phyloP scores from a whole-genome alignment of 495 filamentous ascomycete genomes.

The Penicillium malachiteum region DNA sequence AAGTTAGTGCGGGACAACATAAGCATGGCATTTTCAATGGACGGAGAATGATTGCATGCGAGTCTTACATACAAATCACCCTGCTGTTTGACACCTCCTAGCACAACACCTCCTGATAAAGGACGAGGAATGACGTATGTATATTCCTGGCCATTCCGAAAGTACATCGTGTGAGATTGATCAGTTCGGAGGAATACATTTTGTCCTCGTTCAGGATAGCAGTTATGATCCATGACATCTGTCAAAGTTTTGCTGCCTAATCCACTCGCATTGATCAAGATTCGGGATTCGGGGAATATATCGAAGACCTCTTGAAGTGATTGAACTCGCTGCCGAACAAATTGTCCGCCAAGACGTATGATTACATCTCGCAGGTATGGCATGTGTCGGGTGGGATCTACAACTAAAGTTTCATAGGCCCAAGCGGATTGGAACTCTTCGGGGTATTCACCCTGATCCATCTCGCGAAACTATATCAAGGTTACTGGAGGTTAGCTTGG shows the following conservation, averaged over 20 bases:
- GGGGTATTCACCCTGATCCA: conserved; percentile 36
- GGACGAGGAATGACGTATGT: conserved; percentile 53
- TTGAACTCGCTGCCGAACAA: conserved; percentile 38
- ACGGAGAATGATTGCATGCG: not conserved
- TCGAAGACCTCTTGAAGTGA: conserved; percentile 39
- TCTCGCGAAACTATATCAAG: conserved; percentile 34
- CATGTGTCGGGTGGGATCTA: conserved; percentile 44
- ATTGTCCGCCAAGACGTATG: conserved; percentile 32
- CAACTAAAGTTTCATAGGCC: conserved; percentile 43
- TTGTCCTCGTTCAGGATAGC: conserved; percentile 44
- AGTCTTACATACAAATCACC: conserved; percentile 33
- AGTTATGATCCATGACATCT: conserved; percentile 40
- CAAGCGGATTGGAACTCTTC: conserved; percentile 36
- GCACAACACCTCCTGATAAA: conserved; percentile 39
- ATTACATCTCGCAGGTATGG: conserved; percentile 36
- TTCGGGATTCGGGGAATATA: conserved; percentile 37
- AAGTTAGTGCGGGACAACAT: not conserved
- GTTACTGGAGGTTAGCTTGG: not conserved
- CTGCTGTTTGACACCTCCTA: conserved; percentile 48
- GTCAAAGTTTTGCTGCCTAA: conserved; percentile 35
- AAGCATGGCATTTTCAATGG: not conserved
- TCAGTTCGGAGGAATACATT: conserved; percentile 41
- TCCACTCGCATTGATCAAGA: conserved; percentile 49
- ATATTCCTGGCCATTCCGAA: conserved; percentile 47
- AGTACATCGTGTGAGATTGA: conserved; percentile 35